Conservation (phyloP, 352 stramenopile species). For the Pythium graminicola region DNA sequence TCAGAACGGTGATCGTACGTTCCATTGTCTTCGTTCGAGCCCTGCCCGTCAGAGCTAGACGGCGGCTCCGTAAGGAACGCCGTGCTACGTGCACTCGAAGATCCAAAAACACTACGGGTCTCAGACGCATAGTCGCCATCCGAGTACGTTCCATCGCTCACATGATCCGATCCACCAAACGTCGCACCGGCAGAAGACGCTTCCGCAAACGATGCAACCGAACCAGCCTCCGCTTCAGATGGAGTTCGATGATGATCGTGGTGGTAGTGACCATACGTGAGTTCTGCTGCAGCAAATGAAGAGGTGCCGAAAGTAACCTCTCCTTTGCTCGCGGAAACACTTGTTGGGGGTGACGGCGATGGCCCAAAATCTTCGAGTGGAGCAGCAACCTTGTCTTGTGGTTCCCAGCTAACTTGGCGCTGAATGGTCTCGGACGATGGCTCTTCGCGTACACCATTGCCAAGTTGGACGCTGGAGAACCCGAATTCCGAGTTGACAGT, state of each 20-base stretch:
- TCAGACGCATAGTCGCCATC: constrained; percentile 51
- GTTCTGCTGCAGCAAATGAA: constrained; percentile 20
- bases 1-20: constrained; percentile 20
- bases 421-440: background rate
- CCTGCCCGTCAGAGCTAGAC: constrained; percentile 67
- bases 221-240: constrained; percentile 28
- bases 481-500: background rate
- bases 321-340: constrained; percentile 1
- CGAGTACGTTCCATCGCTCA: constrained; percentile 58
- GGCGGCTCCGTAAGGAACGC: constrained; percentile 70
- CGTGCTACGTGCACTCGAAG: constrained; percentile 61
- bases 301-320: constrained; percentile 25
- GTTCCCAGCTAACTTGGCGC: constrained; percentile 16
- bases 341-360: background rate
- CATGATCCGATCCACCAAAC: constrained; percentile 64
- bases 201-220: constrained; percentile 56
- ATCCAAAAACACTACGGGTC: constrained; percentile 61
- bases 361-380: background rate
- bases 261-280: constrained; percentile 24
- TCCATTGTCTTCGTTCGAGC: constrained; percentile 38
- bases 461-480: background rate
- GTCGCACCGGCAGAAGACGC: constrained; percentile 66
- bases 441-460: background rate
- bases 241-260: constrained; percentile 26
- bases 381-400: background rate